Evolutionary conservation across 1,284 basidiomycete species (phyloP).

Genomic region (Cystobasidium pallidum): DNA sequence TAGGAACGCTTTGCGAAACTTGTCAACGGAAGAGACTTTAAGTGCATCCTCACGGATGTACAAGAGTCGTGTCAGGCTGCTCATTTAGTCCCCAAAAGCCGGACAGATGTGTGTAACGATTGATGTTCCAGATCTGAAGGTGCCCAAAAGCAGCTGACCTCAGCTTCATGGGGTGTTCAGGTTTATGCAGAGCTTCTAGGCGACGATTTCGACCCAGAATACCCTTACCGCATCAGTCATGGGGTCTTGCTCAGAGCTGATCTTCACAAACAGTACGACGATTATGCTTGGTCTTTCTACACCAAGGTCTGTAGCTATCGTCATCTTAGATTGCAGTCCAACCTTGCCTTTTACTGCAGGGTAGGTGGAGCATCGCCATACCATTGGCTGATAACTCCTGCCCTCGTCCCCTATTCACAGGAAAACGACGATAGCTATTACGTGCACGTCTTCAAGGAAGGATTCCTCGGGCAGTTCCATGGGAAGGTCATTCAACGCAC

Average conservation of each 20-base stretch:
- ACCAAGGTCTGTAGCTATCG: constrained; percentile 6
- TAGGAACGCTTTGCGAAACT: neutral
- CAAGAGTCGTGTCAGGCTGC: neutral
- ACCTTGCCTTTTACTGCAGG: neutral
- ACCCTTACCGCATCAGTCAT: neutral
- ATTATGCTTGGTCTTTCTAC: neutral
- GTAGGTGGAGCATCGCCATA: neutral
- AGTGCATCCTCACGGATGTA: constrained; percentile 3
- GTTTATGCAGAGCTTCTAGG: constrained; percentile 2
- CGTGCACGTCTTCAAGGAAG: neutral
- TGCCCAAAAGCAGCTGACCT: neutral
- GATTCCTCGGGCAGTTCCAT: constrained; percentile 3
- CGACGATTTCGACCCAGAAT: constrained; percentile 6
- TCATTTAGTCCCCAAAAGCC: neutral
- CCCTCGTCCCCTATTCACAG: too few species aligned
- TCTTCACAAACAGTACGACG: constrained; percentile 3
- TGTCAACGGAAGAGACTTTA: constrained; percentile 1
- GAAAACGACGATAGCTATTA: constrained; percentile 1
- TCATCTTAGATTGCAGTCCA: neutral
- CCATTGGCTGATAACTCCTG: neutral
- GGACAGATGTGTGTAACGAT: constrained; percentile 3
- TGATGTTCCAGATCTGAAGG: neutral
- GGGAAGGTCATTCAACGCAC: constrained; percentile 2
- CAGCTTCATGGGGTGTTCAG: neutral
- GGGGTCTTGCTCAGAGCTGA: neutral